Base-by-base conservation (phyloP, 441 rosid species). In the Breynia disticha region DNA sequence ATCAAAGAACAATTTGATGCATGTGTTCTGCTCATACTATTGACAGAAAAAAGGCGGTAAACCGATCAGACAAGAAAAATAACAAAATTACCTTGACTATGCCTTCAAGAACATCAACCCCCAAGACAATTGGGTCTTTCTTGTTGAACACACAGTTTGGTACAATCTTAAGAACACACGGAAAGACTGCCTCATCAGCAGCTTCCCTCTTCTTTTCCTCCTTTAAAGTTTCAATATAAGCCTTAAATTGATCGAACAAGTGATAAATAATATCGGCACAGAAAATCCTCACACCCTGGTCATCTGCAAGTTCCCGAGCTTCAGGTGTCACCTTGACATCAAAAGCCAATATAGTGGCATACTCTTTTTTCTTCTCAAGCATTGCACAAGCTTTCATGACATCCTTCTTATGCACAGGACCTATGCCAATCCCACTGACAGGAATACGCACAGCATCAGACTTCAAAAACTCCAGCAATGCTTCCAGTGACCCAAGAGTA, bases 351-450 rank as follows among this genome's bases (percentile, higher is more conserved):
- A 89, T 83, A 44, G 95, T 83, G 52, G 93, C 98, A 61, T 44
- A 86, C 74, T 86, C 95, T 67, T 83, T 93, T 66, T 83, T 86
- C 88, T 76, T 93, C 76, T 84, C 98, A 32, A 89, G 95, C 98
- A 93, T 93, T n/a, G 75, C 93, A 62, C 95, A 78, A 13, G 98
- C 97, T 68, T 75, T 93, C 95, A 86, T 83, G 56, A 89, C 83
- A 57, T 93, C 95, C 65, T 83, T 89, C 61, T 93, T 93, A 61
- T 89, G 96, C 22, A 84, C 93, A 55, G 96, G 96, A 22, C 32
- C 96, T 44, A 93, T 84, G 59, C 85, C 81, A 58, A 89, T 89
- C 52, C 95, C 87, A 59, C 96, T 86, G 32, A 93, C 97, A 44
- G 96, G 97, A 64, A 93, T 86, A 57, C 67, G 77, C 22, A 89